Conservation (phyloP, 108 stramenopile genomes). For the Stephanodiscus triporus region DNA sequence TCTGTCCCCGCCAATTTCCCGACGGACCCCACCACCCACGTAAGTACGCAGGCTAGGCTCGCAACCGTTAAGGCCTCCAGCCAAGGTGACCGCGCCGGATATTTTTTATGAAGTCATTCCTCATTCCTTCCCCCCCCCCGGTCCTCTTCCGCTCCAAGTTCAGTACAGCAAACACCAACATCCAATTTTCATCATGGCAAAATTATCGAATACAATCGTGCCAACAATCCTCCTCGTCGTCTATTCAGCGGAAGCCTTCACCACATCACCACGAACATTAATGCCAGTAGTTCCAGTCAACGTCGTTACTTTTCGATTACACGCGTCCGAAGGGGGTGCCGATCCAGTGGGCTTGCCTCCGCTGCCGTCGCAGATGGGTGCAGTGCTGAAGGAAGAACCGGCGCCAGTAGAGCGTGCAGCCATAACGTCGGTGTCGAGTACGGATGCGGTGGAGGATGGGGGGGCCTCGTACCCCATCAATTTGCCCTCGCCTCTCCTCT, state of each 20-base stretch:
- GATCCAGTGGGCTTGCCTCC: background rate
- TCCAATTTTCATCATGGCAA: background rate
- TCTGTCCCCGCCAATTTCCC: too few relatives aligned
- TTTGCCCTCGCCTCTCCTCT: slow-evolving; percentile 74
- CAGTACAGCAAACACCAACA: background rate
- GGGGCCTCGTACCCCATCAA: slow-evolving; percentile 61
- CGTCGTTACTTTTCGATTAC: background rate
- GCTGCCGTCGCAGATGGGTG: background rate
- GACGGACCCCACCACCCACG: too few relatives aligned
- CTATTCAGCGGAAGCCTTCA: slow-evolving; percentile 4
- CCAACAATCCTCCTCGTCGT: slow-evolving; percentile 1
- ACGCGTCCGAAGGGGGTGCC: background rate
- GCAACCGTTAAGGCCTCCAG: too few relatives aligned
- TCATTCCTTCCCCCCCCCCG: too few relatives aligned
- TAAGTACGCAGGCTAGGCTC: too few relatives aligned
- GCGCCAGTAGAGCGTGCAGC: background rate
- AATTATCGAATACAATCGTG: background rate
- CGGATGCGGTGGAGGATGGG: background rate
- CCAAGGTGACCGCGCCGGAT: too few relatives aligned
- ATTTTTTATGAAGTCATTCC: too few relatives aligned
- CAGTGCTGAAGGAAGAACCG: background rate
- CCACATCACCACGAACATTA: background rate
- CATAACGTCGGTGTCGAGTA: background rate
- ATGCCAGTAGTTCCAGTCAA: background rate
- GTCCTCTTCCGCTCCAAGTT: too few relatives aligned